Evolutionary conservation across 148 eudicot genomes (phyloP).

Genomic region (Hydrangea macrophylla): DNA sequence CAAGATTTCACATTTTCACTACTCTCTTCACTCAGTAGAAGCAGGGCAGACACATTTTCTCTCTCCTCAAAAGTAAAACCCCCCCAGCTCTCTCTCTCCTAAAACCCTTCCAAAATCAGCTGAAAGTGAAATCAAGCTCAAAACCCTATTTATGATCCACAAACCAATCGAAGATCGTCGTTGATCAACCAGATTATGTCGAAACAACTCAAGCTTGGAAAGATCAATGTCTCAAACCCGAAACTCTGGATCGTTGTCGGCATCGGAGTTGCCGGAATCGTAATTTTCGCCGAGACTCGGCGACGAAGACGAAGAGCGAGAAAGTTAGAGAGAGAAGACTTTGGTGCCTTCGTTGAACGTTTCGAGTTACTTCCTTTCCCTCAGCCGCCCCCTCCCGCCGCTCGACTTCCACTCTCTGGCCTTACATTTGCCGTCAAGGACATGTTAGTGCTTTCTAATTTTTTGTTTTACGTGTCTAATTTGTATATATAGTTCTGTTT

Average conservation of each 20-base stretch:
- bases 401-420: slow-evolving; percentile 46
- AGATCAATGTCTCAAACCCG: slow-evolving; percentile 43
- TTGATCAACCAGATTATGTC: slow-evolving; percentile 19
- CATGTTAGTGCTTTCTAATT: slow-evolving; percentile 36
- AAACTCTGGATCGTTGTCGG: slow-evolving; percentile 74
- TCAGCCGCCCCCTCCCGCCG: slow-evolving; percentile 89
- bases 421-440: slow-evolving; percentile 68
- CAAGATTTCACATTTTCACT: not conserved
- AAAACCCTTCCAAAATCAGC: not conserved
- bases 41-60: not conserved
- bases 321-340: slow-evolving; percentile 40
- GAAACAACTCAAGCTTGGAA: slow-evolving; percentile 19
- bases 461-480: not conserved
- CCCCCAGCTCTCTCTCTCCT: not conserved
- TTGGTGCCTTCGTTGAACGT: slow-evolving; percentile 69
- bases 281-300: slow-evolving; percentile 44
- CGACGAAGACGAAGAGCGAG: slow-evolving; percentile 38
- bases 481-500: not conserved
- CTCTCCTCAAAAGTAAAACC: not conserved
- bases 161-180: not conserved
- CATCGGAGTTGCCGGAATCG: slow-evolving; percentile 58
- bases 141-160: not conserved
- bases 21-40: not conserved
- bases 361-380: slow-evolving; percentile 67
- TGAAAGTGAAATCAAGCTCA: no score